Conservation (phyloP, 164 flowering plant species). For the Stephania cephalantha region DNA sequence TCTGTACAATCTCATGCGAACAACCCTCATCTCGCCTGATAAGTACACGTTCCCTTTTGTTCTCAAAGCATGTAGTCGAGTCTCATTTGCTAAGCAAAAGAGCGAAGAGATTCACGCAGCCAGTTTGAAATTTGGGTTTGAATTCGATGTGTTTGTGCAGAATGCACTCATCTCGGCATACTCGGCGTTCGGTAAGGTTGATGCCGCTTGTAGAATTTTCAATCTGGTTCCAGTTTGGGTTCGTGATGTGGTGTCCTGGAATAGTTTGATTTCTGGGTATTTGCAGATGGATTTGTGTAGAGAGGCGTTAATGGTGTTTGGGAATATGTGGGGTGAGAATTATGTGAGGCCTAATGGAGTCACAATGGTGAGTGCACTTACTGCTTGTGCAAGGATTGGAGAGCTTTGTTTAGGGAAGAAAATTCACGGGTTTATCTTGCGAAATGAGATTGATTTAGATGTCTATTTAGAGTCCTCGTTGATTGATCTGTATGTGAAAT, state of each 20-base stretch:
- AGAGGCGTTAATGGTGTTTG: slow-evolving; percentile 23
- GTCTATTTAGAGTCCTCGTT: slow-evolving; percentile 21
- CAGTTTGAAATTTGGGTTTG: slow-evolving; percentile 20
- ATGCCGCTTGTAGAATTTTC: slow-evolving; percentile 18
- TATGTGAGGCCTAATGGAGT: slow-evolving; percentile 21
- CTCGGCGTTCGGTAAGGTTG: slow-evolving; percentile 16
- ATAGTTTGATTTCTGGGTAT: slow-evolving; percentile 30
- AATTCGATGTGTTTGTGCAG: slow-evolving; percentile 26
- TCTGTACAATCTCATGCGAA: slow-evolving; percentile 22
- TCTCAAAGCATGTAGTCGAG: slow-evolving; percentile 23
- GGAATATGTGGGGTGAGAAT: slow-evolving; percentile 10
- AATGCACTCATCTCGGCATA: slow-evolving; percentile 27
- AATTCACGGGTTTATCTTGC: slow-evolving; percentile 22
- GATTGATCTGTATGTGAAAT: slow-evolving; percentile 30
- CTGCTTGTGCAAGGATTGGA: slow-evolving; percentile 25
- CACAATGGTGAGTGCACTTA: slow-evolving; percentile 19
- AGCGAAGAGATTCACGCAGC: slow-evolving; percentile 19
- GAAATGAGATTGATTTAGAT: slow-evolving; percentile 18
- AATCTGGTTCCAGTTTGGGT: slow-evolving; percentile 18
- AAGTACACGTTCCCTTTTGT: slow-evolving; percentile 29
- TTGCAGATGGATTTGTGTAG: slow-evolving; percentile 12
- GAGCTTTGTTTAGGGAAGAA: slow-evolving; percentile 19
- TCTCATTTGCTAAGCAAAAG: slow-evolving; percentile 9
- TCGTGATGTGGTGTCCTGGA: slow-evolving; percentile 30
- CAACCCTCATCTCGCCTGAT: slow-evolving; percentile 16